A percentile compares a stretch with the other conserved stretches of the same genome.
These are phyloP conservation scores for Huntiella moniliformis DNA, from an alignment of 2,329 filamentous ascomycete species.

Conservation along the genomic window DNA sequence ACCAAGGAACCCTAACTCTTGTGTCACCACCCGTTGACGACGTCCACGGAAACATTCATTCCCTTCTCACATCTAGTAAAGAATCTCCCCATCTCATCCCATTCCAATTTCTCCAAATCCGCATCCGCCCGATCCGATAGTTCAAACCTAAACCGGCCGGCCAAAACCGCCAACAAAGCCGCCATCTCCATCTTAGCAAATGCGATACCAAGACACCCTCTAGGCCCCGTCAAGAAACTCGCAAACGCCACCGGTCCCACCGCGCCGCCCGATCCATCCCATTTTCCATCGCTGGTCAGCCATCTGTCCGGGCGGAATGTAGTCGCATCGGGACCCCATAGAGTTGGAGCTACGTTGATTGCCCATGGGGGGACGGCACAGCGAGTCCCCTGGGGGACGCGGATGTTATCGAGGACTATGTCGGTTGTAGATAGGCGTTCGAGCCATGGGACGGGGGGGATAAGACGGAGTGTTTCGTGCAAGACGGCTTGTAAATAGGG, in stretches of 20 bases:
- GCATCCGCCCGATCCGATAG: slow-evolving; percentile 38
- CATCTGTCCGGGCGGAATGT: slow-evolving; percentile 45
- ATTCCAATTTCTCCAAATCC: slow-evolving; percentile 34
- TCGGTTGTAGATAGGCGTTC: slow-evolving; percentile 45
- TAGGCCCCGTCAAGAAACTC: slow-evolving; percentile 72
- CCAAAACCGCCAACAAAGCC: slow-evolving; percentile 57
- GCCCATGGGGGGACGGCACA: slow-evolving; percentile 47
- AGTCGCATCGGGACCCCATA: slow-evolving; percentile 62
- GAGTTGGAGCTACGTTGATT: slow-evolving; percentile 45
- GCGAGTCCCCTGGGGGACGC: slow-evolving; percentile 50
- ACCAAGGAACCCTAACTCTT: not conserved
- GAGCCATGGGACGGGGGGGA: slow-evolving; percentile 52
- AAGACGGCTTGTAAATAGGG: slow-evolving; percentile 67
- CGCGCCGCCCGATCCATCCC: slow-evolving; percentile 37
- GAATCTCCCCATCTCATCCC: slow-evolving; percentile 47
- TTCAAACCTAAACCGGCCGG: slow-evolving; percentile 54
- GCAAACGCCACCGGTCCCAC: slow-evolving; percentile 58
- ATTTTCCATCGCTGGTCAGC: slow-evolving; percentile 42
- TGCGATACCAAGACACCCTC: slow-evolving; percentile 64
- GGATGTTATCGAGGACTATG: slow-evolving; percentile 44
- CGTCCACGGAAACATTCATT: slow-evolving; percentile 46
- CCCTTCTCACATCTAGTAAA: slow-evolving; percentile 58
- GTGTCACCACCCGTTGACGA: slow-evolving; percentile 45
- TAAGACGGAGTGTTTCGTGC: slow-evolving; percentile 57
- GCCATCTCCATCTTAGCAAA: slow-evolving; percentile 78